A percentile compares a stretch with the other conserved stretches of the same genome.
Conservation (phyloP, 148 eudicot species). For the Talinum fruticosum region DNA sequence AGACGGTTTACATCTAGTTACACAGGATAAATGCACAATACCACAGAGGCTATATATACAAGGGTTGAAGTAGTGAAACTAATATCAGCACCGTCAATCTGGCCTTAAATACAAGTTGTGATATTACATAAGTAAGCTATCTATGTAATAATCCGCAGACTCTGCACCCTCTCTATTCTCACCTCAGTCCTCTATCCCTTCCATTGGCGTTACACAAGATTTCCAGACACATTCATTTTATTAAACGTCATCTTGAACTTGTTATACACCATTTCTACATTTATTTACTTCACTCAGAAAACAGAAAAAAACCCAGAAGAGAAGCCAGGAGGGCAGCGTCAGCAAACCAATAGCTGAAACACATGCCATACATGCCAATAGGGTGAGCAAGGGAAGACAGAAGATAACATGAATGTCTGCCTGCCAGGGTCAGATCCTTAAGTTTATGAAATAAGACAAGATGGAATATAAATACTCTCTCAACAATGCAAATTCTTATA, state of each 20-base stretch:
- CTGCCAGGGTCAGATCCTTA: neutral
- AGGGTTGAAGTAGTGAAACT: neutral
- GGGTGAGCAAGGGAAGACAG: neutral
- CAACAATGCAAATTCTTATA: no score
- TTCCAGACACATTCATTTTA: neutral
- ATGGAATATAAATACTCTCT: neutral
- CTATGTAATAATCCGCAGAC: neutral
- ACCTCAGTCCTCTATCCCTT: neutral
- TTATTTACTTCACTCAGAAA: neutral
- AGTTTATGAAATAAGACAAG: neutral
- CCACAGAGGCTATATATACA: neutral
- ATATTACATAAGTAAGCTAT: neutral
- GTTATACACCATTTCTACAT: neutral
- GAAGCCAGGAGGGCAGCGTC: neutral
- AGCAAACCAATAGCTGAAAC: neutral
- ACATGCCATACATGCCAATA: neutral
- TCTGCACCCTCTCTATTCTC: neutral
- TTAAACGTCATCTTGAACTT: neutral
- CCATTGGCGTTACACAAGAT: neutral
- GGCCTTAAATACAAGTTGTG: neutral
- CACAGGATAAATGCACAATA: neutral
- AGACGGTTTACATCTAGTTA: neutral
- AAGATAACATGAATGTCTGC: neutral
- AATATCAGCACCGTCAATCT: neutral
- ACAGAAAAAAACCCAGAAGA: neutral